phyloP scores from a whole-genome alignment of 139 green algal species.

The Auxenochlorella pyrenoidosa region DNA sequence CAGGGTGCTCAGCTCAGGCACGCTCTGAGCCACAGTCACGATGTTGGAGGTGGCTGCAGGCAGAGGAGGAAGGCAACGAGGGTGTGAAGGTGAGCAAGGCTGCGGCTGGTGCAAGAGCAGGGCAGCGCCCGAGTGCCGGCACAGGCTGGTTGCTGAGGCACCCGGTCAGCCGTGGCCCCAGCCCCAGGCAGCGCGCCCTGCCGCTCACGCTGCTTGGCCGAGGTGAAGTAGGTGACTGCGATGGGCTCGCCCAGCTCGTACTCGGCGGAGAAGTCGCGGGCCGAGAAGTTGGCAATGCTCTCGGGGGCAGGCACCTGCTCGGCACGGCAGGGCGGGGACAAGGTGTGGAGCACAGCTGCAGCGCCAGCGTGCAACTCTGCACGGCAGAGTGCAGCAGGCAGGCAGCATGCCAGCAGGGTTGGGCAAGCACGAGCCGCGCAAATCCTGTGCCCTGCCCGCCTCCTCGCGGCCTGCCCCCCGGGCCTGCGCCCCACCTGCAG shows the following conservation, averaged over 20 bases:
- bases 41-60: neutral
- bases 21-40: neutral
- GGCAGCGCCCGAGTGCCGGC: too few species aligned
- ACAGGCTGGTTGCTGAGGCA: too few species aligned
- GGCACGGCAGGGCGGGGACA: neutral
- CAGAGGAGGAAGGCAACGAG: neutral
- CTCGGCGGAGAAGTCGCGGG: neutral
- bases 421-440: too few species aligned
- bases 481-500: neutral
- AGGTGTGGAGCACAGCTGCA: too few species aligned
- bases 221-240: neutral
- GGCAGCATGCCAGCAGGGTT: too few species aligned
- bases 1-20: slow-evolving; percentile 13
- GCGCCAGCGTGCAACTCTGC: too few species aligned
- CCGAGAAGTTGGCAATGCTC: neutral
- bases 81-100: too few species aligned
- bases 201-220: neutral
- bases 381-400: too few species aligned
- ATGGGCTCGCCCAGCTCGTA: neutral
- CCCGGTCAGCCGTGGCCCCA: too few species aligned
- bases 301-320: neutral
- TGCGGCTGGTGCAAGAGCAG: too few species aligned
- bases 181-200: too few species aligned
- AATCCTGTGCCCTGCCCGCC: neutral
- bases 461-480: too few species aligned